Evolutionary conservation across 1,139 yeast genomes (phyloP), one percentile per base, ranked within the genome.

Genomic region (Martiniozyma asiatica): DNA sequence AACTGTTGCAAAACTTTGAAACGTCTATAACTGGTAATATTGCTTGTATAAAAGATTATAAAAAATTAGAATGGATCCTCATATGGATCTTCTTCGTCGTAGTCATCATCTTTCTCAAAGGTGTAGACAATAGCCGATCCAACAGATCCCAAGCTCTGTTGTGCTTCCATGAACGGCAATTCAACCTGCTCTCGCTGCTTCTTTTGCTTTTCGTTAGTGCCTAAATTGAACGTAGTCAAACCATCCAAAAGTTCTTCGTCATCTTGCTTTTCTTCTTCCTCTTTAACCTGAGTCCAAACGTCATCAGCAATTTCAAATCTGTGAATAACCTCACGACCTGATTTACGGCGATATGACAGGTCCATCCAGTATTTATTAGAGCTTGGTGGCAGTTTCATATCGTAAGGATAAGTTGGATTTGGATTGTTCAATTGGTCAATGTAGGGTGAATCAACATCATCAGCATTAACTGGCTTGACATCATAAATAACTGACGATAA

Each of bases 11-110:
- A n/a, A n/a, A n/a, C n/a, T n/a, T n/a, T n/a, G n/a, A n/a, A n/a
- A n/a, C n/a, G n/a, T n/a, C n/a, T n/a, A n/a, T n/a, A n/a, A n/a
- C n/a, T n/a, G n/a, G n/a, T n/a, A n/a, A n/a, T n/a, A n/a, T n/a
- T n/a, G n/a, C n/a, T n/a, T n/a, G n/a, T n/a, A n/a, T n/a, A n/a
- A n/a, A n/a, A 20, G n/a, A 24, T 8, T 20, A 25, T 7, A 14
- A 12, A 10, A 5, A 20, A 14, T 27, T 25, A 38, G 19, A 39
- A 87, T 4, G 97, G 97, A 48, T 89, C 97, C 50, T 89, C 98
- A 45, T 77, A 87, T 0, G 97, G 96, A 53, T 89, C 98, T 43
- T 89, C 97, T 53, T 89, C 97, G 49, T 89, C 97, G 44, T 85
- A 87, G 50, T 87, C 97, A 51, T 87, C 78, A 41, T 72, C 78